Base-by-base conservation (phyloP, 1,284 basidiomycete species). In the Ceratobasidium sp. region DNA sequence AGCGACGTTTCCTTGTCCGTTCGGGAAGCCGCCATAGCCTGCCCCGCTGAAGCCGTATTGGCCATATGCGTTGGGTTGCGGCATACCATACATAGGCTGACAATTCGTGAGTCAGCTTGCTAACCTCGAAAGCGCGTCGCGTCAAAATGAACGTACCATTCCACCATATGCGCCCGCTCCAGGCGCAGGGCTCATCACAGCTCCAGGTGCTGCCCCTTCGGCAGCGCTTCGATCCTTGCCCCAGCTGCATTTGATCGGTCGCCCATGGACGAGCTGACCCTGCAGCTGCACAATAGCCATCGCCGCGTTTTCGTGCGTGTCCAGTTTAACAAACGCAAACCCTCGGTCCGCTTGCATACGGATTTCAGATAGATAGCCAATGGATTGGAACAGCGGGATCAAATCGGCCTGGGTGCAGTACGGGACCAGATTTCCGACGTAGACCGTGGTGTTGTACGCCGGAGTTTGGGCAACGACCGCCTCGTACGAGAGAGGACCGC, bases 301-400 rank as follows among this genome's bases (percentile, higher is more conserved):
- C 13, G 97, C 96, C 68, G 97, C 97, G 82, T 98, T 96, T 83
- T 98, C 96, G 84, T 99, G 97, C 60, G 95, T 96, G 85, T 98
- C 97, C 76, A 99, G 89, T 86, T 98, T 99, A 83, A 99, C 96
- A 82, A 99, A 99, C 0, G 97, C 97, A 83, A 99, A 99, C 39
- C 97, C 97, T 78, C 96, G 92, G 85, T 99, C 97, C 76, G 96
- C 91, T 85, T 99, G 97, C 95, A 99, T 97, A 79, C 97, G 93
- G 83, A 99, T 96, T 86, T 99, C 97, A 80, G 95, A 95, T 68
- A 99, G 92, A 84, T 98, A 98, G 68, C 98, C 97, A 83, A 97
- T 98, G 76, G 94, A 95, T 85, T 96, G 93, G 91, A 99, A 99
- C 76, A 98, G 87, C 6, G 96, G 96, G 80, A 98, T 94, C 79